These are phyloP conservation scores for Exophiala calicioides DNA, from an alignment of 2,329 filamentous ascomycete genomes.

Conservation along the genomic window DNA sequence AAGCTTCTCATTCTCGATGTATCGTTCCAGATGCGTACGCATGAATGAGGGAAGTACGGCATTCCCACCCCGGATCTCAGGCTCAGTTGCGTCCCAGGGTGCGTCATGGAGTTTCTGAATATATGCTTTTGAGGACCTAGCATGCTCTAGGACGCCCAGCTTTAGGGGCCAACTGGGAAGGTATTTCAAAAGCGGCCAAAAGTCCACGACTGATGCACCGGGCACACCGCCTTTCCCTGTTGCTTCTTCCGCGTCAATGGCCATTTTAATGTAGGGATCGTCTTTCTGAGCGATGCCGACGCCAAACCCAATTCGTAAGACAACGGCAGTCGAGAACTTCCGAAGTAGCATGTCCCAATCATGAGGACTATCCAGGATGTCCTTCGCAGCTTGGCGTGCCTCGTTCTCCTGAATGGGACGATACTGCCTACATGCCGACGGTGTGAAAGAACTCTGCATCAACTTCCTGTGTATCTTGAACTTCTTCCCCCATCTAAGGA, in stretches of 20 bases:
- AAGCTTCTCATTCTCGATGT: constrained; percentile 15
- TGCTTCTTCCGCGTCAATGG: constrained; percentile 10
- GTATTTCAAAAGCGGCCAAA: constrained; percentile 42
- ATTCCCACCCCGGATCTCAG: constrained; percentile 4
- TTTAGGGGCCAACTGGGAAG: constrained; percentile 23
- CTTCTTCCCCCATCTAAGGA: constrained; percentile 45
- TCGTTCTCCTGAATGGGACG: constrained; percentile 27
- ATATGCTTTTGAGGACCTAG: constrained; percentile 34
- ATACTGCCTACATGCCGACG: constrained; percentile 40
- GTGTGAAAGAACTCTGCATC: constrained; percentile 48
- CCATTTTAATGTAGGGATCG: constrained; percentile 38
- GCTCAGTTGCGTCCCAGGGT: constrained; percentile 37
- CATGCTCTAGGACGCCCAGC: constrained; percentile 25
- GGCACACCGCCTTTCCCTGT: constrained; percentile 33
- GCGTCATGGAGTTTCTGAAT: constrained; percentile 48
- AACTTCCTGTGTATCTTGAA: constrained; percentile 50
- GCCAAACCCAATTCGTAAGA: constrained; percentile 46
- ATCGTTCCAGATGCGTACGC: constrained; percentile 16
- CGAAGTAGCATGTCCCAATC: constrained; percentile 16
- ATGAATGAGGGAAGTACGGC: constrained; percentile 10
- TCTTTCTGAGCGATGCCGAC: constrained; percentile 35
- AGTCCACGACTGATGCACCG: constrained; percentile 47
- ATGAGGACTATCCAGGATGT: constrained; percentile 5
- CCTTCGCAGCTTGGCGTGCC: constrained; percentile 6
- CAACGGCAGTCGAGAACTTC: constrained; percentile 25